phyloP scores from a whole-genome alignment of 345 rosid genomes.

The Tarenaya hassleriana region DNA sequence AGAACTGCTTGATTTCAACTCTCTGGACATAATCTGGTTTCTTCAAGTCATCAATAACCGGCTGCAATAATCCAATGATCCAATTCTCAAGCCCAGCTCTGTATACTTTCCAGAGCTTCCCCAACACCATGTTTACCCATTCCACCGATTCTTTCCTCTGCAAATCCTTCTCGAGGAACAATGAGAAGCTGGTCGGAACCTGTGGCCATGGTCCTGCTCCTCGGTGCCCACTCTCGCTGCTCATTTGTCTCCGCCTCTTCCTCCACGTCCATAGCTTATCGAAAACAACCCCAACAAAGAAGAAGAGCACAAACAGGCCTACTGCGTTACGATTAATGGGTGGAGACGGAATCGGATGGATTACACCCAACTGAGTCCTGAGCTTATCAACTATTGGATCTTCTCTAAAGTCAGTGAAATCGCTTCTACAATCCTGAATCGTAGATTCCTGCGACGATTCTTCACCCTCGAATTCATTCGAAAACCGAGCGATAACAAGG shows the following conservation, averaged over 20 bases:
- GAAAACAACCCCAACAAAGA: slow-evolving; percentile 86
- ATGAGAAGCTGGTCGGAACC: slow-evolving; percentile 76
- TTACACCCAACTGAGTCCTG: slow-evolving; percentile 75
- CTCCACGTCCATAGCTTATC: slow-evolving; percentile 83
- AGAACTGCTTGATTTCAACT: slow-evolving; percentile 88
- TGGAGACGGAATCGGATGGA: slow-evolving; percentile 90
- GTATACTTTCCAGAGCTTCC: slow-evolving; percentile 92
- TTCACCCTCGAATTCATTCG: slow-evolving; percentile 43
- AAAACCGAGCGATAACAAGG: slow-evolving; percentile 36
- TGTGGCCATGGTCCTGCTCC: slow-evolving; percentile 63
- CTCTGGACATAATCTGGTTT: slow-evolving; percentile 94
- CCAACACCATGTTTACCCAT: slow-evolving; percentile 99
- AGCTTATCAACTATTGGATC: slow-evolving; percentile 90
- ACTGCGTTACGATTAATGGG: slow-evolving; percentile 59
- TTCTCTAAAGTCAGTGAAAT: slow-evolving; percentile 55
- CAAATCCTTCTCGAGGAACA: slow-evolving; percentile 90
- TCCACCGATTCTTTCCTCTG: slow-evolving; percentile 96
- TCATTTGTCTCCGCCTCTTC: slow-evolving; percentile 35
- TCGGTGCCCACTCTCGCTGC: slow-evolving; percentile 25
- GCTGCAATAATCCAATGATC: slow-evolving; percentile 84
- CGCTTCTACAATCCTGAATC: slow-evolving; percentile 35
- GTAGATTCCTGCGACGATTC: slow-evolving; percentile 33
- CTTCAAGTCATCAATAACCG: slow-evolving; percentile 87
- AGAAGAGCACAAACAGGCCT: slow-evolving; percentile 71
- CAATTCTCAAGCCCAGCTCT: slow-evolving; percentile 91